These are phyloP conservation scores for Arthroderma sp. DNA, from an alignment of 2,329 filamentous ascomycete species.

Conservation along the genomic window DNA sequence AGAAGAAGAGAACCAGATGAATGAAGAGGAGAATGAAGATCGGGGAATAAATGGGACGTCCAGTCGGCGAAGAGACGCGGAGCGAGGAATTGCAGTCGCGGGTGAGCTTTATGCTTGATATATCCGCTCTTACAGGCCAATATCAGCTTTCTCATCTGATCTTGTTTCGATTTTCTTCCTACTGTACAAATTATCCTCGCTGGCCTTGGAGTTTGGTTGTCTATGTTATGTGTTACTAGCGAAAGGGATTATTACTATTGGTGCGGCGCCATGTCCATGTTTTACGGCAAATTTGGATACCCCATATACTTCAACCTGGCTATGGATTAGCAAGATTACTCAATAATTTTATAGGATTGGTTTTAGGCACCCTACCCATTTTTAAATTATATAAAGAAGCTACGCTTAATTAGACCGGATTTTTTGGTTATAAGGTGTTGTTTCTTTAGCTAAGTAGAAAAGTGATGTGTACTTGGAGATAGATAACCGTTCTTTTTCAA, in stretches of 20 bases:
- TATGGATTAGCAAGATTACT: not conserved
- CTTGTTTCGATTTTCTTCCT: not conserved
- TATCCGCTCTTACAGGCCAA: too few relatives aligned
- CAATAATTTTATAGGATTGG: not conserved
- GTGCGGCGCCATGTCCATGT: not conserved
- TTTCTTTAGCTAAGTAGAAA: too few relatives aligned
- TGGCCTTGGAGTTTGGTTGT: not conserved
- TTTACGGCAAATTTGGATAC: not conserved
- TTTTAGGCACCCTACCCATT: too few relatives aligned
- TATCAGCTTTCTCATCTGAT: not conserved
- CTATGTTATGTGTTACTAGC: not conserved
- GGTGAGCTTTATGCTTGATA: conserved; percentile 29
- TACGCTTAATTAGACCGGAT: too few relatives aligned
- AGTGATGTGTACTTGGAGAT: too few relatives aligned
- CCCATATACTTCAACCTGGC: not conserved
- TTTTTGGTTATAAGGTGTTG: too few relatives aligned
- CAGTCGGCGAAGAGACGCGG: conserved; percentile 26
- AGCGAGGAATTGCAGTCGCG: conserved; percentile 20
- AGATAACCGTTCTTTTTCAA: too few relatives aligned
- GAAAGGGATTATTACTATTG: not conserved
- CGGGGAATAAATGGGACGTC: conserved; percentile 16
- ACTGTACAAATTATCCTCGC: not conserved
- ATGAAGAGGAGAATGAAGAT: conserved; percentile 32
- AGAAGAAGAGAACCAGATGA: conserved; percentile 30
- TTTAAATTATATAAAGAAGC: too few relatives aligned